Percentiles rank a stretch among this genome's conserved stretches.
Conservation (phyloP, 371 early-diverging fungal genomes). For the Smittium culicis region DNA sequence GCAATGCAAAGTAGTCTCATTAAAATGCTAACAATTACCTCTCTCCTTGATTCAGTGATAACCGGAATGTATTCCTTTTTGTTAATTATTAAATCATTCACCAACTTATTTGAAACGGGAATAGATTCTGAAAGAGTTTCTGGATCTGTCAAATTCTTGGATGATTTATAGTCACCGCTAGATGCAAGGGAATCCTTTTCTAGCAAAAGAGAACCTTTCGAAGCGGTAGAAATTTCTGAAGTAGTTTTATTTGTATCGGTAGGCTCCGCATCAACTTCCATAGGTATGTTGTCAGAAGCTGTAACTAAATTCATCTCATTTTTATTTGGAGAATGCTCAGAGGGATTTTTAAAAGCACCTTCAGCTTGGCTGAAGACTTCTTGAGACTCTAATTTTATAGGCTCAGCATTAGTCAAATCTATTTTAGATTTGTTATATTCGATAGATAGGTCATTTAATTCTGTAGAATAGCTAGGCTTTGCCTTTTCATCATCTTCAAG, state of each 20-base stretch:
- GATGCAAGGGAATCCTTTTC: neutral
- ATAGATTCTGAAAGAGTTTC: neutral
- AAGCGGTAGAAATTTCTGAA: neutral
- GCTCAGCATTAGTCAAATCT: neutral
- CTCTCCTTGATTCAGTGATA: conserved; percentile 24
- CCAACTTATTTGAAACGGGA: neutral
- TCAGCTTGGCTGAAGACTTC: neutral
- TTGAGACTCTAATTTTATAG: neutral
- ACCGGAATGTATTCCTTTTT: conserved; percentile 6
- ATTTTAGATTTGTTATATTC: neutral
- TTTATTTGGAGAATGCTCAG: neutral
- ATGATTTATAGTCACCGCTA: neutral
- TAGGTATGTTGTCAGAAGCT: neutral
- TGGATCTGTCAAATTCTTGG: neutral
- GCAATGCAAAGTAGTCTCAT: conserved; percentile 30
- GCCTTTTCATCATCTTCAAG: neutral
- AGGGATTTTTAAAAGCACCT: neutral
- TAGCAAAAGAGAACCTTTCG: neutral
- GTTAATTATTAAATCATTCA: neutral
- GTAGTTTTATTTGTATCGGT: neutral
- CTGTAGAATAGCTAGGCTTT: too few species aligned
- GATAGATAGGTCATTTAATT: neutral
- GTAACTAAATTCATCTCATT: too few species aligned
- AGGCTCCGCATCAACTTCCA: too few species aligned
- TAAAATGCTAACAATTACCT: conserved; percentile 28